Conservation (phyloP, 495 filamentous ascomycete genomes). For the Extremus antarcticus region DNA sequence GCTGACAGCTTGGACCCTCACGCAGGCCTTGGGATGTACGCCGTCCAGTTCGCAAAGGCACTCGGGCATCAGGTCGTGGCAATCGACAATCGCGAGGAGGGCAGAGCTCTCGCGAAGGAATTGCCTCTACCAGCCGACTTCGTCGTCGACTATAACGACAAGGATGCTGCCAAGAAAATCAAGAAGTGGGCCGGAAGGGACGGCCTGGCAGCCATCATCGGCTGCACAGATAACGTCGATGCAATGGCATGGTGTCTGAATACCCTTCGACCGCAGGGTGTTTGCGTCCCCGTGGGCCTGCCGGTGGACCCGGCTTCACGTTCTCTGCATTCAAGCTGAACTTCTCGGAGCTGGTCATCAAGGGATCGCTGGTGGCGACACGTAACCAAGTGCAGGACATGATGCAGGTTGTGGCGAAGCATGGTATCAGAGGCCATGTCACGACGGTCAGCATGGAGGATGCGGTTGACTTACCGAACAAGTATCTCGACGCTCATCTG, state of each 20-base stretch:
- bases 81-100: not conserved
- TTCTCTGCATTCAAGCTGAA: not conserved
- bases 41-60: not conserved
- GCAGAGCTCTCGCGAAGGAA: not conserved
- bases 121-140: not conserved
- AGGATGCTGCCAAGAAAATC: not conserved
- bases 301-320: not conserved
- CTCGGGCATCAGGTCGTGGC: not conserved
- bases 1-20: not conserved
- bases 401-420: not conserved
- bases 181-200: not conserved
- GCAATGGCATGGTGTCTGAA: not conserved
- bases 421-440: not conserved
- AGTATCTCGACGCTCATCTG: not conserved
- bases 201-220: not conserved
- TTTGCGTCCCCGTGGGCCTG: not conserved
- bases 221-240: not conserved
- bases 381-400: not conserved
- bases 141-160: not conserved
- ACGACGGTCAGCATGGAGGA: not conserved
- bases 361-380: not conserved
- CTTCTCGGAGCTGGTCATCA: not conserved
- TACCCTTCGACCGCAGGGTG: not conserved
- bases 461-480: not conserved
- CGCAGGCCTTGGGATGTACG: not conserved